phyloP scores from a whole-genome alignment of 164 flowering plant species.

The Vitis labrusca region DNA sequence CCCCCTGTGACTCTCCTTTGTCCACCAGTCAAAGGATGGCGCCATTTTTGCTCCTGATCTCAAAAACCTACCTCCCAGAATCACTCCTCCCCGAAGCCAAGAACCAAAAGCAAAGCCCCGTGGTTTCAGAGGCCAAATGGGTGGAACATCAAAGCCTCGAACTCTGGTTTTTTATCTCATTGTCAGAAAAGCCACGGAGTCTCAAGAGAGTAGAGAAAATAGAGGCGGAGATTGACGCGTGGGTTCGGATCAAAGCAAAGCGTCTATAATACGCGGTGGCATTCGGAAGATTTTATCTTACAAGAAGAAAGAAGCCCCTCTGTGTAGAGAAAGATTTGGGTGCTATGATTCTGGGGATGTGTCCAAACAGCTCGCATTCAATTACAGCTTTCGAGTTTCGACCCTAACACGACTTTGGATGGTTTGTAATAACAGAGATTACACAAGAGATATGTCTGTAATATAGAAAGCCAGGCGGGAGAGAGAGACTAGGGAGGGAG shows the following conservation, averaged over 20 bases:
- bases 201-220: background rate
- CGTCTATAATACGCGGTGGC: conserved; percentile 20
- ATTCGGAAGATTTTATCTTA: conserved; percentile 6
- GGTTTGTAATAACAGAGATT: too few species aligned
- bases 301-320: background rate
- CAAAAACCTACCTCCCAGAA: background rate
- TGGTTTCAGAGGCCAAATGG: background rate
- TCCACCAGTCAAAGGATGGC: conserved; percentile 68
- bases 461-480: background rate
- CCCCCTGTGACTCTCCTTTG: conserved; percentile 57
- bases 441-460: too few species aligned
- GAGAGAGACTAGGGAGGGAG: conserved; percentile 5
- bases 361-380: conserved; percentile 20
- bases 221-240: conserved; percentile 13
- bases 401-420: too few species aligned
- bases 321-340: background rate
- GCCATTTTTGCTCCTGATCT: conserved; percentile 40
- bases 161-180: conserved; percentile 14
- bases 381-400: conserved; percentile 27
- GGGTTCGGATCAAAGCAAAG: conserved; percentile 10
- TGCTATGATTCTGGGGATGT: background rate
- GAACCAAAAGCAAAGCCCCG: background rate
- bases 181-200: conserved; percentile 5
- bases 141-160: conserved; percentile 1
- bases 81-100: background rate